Evolutionary conservation across 306 rosid species (phyloP), one percentile per base, ranked within the genome.

Genomic region (Castanopsis chinensis): DNA sequence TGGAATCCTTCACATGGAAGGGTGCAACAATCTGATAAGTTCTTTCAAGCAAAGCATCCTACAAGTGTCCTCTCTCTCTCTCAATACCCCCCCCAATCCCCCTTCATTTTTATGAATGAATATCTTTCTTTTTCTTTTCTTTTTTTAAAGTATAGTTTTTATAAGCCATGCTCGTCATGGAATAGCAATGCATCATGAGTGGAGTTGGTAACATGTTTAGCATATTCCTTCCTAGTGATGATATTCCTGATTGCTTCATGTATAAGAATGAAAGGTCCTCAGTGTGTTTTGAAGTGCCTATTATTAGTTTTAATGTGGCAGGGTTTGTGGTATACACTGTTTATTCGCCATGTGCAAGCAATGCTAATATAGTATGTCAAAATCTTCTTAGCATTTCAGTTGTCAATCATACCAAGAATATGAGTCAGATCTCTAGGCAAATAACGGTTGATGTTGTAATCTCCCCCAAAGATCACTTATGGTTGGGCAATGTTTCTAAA

Each of bases 401-500:
- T 52, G 37, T 76, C 18, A 83, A 71, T 8, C 12, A 30, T 17
- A 75, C 86, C 8, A 71, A 63, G 25, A 33, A 52, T 37, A 18
- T 10, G 4, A 33, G 2, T 7, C 12, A 51, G 5, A n/a, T 45
- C 41, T 19, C 11, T 1, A 55, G 4, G 15, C 80, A 77, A 12
- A 4, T 5, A 1, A 60, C 45, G 13, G 8, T 19, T 13, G 17
- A 60, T 1, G 41, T 53, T 5, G 8, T 20, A 52, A 59, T 19
- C 8, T 83, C 78, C 65, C 1, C 8, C 3, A 15, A 76, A 13
- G 78, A 79, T 74, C 64, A 54, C 14, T 19, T 83, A 1, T 83
- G 86, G 86, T 78, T 69, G 56, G 78, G 67, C 25, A 82, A 53
- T 12, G 18, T 83, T 5, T 60, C 78, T 15, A 83, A 75, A 25